Evolutionary conservation across 345 rosid species (phyloP).

Genomic region (Eucalyptus curtisii): DNA sequence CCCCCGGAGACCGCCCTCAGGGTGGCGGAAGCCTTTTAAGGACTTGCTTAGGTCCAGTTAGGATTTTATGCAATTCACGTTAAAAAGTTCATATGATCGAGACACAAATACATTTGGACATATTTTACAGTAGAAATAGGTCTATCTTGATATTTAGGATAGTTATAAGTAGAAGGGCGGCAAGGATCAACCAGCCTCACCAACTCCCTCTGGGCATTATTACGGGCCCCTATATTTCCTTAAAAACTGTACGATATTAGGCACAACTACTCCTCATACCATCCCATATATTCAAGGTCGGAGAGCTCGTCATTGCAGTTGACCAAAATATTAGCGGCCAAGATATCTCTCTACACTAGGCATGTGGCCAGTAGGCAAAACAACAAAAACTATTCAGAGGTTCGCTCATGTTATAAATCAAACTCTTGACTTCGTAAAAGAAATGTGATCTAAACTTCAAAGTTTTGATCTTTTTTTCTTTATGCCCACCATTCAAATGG

Average conservation of each 20-base stretch:
- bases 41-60: no score
- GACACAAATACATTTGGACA: neutral
- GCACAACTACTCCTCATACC: neutral
- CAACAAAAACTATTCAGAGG: neutral
- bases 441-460: neutral
- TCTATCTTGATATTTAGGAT: neutral
- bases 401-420: neutral
- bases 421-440: neutral
- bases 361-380: neutral
- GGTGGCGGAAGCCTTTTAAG: no score
- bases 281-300: neutral
- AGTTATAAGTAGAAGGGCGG: neutral
- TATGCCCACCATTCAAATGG: neutral
- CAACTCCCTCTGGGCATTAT: neutral
- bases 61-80: neutral
- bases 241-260: neutral
- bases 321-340: neutral
- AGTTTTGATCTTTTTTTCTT: neutral
- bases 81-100: neutral
- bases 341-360: neutral
- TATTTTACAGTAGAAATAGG: neutral
- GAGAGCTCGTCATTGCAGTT: neutral
- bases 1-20: no score
- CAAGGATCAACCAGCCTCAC: neutral
- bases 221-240: neutral